Percentiles rank a stretch among this genome's conserved stretches.
These are phyloP conservation scores for Actinomucor elegans DNA, from an alignment of 371 early-diverging fungal genomes.

Conservation along the genomic window DNA sequence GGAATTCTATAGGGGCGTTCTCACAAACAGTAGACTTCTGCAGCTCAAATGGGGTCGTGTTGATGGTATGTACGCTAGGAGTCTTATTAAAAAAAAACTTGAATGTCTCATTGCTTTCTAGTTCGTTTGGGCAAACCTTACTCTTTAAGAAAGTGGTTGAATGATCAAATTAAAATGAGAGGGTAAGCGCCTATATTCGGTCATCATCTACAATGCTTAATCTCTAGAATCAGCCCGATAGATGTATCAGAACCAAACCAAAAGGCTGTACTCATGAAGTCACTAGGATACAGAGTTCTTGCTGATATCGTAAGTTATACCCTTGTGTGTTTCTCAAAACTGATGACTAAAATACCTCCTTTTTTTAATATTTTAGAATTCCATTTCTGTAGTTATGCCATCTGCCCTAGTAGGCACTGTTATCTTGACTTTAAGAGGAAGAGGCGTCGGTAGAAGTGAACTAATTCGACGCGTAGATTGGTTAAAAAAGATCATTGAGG, in stretches of 20 bases:
- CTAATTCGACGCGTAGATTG: conserved; percentile 80
- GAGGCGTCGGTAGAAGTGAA: conserved; percentile 83
- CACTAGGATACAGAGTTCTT: conserved; percentile 62
- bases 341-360: background rate
- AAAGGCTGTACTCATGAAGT: conserved; percentile 48
- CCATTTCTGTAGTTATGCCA: conserved; percentile 80
- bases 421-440: conserved; percentile 79
- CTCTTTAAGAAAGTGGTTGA: conserved; percentile 68
- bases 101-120: conserved; percentile 18
- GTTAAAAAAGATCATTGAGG: conserved; percentile 67
- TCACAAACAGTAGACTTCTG: conserved; percentile 57
- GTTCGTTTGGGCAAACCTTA: conserved; percentile 81
- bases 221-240: conserved; percentile 24
- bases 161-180: conserved; percentile 55
- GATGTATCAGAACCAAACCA: conserved; percentile 28
- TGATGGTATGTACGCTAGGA: conserved; percentile 38
- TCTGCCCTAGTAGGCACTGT: conserved; percentile 84
- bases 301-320: conserved; percentile 67
- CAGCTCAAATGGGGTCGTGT: conserved; percentile 82
- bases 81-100: background rate
- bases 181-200: too few species aligned
- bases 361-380: conserved; percentile 36
- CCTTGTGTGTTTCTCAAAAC: background rate
- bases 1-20: conserved; percentile 49
- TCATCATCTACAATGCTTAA: too few species aligned